Evolutionary conservation across 31 red algal genomes (phyloP), one percentile per base, ranked within the genome.

Genomic region (Odonthalia washingtoniensis): DNA sequence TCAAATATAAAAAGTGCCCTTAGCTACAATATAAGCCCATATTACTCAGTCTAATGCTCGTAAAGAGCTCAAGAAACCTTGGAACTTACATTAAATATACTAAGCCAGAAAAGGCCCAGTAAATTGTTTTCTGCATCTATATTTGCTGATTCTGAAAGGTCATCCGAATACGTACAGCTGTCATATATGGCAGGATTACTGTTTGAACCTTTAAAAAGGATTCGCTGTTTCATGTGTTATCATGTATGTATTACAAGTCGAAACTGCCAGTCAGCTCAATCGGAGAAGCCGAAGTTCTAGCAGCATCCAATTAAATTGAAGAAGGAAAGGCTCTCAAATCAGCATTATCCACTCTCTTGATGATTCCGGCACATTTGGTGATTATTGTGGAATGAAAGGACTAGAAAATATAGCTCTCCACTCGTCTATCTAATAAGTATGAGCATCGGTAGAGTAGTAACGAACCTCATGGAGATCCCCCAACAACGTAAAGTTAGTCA

Each of bases 231-330:
- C 0, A 75, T 17, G 36, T 75, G 32, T 36, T 75, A 36, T 38
- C 30, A 5, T 75, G 72, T 27, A 0, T 40, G 24, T 75, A 27
- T 0, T 0, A 75, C 72, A 75, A 36, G 30, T n/a, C 16, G 40
- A 75, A 75, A 36, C 0, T 0, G 27, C 72, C 72, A 75, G 4
- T 75, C 31, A 75, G 40, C 0, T 75, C 72, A 41, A 0, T 75
- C 26, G 36, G n/a, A 0, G 72, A 27, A 38, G 72, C 30, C 3
- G 72, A 75, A 40, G 41, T 75, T 40, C 0, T 75, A 0, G 72
- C 72, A 33, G 72, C 36, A 1, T n/a, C 72, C 41, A 42, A 75
- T 38, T 0, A n/a, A 41, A 75, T 75, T 42, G 72, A 75, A n/a
- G 0, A 75, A 75, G 72, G 72, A n/a, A 75, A 37, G 36, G 72